Evolutionary conservation across 2,329 filamentous ascomycete genomes (phyloP).

Genomic region (Paraconiothyrium brasiliense): DNA sequence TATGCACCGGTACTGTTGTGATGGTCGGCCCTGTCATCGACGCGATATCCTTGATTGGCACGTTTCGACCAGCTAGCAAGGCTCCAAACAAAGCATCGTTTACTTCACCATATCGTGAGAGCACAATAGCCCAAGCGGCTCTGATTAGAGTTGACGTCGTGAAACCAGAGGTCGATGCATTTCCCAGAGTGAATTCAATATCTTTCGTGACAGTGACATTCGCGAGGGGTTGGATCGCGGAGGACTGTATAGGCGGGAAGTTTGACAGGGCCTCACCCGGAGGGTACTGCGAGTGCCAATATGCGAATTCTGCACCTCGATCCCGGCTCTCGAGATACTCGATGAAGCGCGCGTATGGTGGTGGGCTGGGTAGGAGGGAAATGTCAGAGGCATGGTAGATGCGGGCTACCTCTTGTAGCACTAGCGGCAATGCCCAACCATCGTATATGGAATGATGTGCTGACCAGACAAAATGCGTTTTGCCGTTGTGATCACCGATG

Average conservation of each 20-base stretch:
- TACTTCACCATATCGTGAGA: constrained; percentile 15
- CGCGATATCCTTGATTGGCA: constrained; percentile 32
- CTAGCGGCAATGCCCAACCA: constrained; percentile 24
- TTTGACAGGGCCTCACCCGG: neutral
- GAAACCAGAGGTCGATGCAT: constrained; percentile 3
- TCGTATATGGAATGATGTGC: constrained; percentile 38
- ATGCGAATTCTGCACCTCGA: neutral
- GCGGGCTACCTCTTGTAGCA: constrained; percentile 2
- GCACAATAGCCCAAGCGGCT: constrained; percentile 18
- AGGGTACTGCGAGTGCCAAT: neutral
- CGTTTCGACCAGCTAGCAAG: constrained; percentile 21
- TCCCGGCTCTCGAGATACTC: constrained; percentile 1
- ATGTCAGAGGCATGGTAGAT: constrained; percentile 3
- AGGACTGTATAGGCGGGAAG: constrained; percentile 17
- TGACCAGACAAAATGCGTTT: constrained; percentile 31
- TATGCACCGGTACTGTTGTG: constrained; percentile 62
- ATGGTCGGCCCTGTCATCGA: constrained; percentile 58
- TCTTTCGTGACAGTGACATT: constrained; percentile 2
- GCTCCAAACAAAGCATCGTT: constrained; percentile 23
- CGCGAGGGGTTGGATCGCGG: neutral
- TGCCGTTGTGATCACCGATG: constrained; percentile 6
- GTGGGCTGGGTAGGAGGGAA: neutral
- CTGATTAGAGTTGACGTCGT: constrained; percentile 17
- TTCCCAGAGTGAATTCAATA: neutral
- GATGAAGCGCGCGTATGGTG: constrained; percentile 8